These are phyloP conservation scores for Chalciporus chontae DNA, from an alignment of 768 basidiomycete genomes.

Conservation along the genomic window DNA sequence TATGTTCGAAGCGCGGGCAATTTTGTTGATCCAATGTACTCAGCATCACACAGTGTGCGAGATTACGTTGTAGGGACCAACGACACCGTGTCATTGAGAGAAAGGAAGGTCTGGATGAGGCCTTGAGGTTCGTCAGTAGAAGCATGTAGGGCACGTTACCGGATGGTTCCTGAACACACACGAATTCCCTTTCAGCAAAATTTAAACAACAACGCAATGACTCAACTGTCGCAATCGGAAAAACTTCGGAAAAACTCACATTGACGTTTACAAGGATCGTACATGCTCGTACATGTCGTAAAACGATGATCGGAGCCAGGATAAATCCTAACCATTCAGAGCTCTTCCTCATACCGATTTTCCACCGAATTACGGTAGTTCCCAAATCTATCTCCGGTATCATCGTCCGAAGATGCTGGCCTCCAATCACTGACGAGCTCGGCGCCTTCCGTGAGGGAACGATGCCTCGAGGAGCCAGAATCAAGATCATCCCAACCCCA, in stretches of 20 bases:
- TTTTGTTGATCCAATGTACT: background rate
- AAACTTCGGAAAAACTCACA: slow-evolving; percentile 1
- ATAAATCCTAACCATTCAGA: slow-evolving; percentile 6
- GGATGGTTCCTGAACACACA: slow-evolving; percentile 4
- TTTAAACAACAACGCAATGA: no score
- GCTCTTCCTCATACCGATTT: slow-evolving; percentile 32
- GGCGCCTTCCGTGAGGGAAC: slow-evolving; percentile 20
- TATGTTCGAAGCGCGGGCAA: background rate
- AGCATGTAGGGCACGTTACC: background rate
- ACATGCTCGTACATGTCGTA: slow-evolving; percentile 2
- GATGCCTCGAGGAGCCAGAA: slow-evolving; percentile 6
- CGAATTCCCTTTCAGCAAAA: background rate
- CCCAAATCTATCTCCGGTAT: slow-evolving; percentile 11
- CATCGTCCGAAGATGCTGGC: slow-evolving; percentile 32
- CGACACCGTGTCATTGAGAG: slow-evolving; percentile 21
- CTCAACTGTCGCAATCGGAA: background rate
- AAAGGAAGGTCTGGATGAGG: background rate
- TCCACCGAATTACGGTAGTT: slow-evolving; percentile 8
- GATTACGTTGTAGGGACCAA: slow-evolving; percentile 16
- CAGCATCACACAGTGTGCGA: background rate
- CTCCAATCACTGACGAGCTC: slow-evolving; percentile 48
- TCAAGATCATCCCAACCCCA: slow-evolving; percentile 12
- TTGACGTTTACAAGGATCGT: slow-evolving; percentile 1
- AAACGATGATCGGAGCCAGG: background rate
- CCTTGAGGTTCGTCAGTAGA: background rate